These are phyloP conservation scores for Cantharellus cinnabarinus DNA, from an alignment of 768 basidiomycete species.

Conservation along the genomic window DNA sequence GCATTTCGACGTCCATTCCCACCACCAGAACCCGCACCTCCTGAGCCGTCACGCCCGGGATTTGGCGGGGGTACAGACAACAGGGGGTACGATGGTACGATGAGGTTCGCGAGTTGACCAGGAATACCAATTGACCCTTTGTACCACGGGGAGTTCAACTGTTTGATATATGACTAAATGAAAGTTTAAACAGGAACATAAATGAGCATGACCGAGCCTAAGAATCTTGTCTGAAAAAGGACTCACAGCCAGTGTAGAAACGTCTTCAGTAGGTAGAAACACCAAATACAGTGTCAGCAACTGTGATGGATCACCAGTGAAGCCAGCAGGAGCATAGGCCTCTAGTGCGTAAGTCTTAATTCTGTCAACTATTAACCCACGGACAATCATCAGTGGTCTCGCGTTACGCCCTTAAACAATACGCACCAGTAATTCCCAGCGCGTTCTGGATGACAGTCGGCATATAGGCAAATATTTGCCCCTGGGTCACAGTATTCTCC, in stretches of 20 bases:
- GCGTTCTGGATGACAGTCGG: slow-evolving; percentile 31
- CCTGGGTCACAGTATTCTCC: slow-evolving; percentile 31
- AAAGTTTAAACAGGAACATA: too few relatives aligned
- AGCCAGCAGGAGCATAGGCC: slow-evolving; percentile 44
- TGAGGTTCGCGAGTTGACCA: slow-evolving; percentile 37
- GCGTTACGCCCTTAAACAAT: slow-evolving; percentile 14
- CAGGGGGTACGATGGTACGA: slow-evolving; percentile 49
- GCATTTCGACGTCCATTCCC: slow-evolving; percentile 40
- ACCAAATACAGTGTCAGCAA: slow-evolving; percentile 55
- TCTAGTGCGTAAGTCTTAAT: slow-evolving; percentile 38
- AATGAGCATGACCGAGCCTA: too few relatives aligned
- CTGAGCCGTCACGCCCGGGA: neutral
- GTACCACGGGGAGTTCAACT: slow-evolving; percentile 39
- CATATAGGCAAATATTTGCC: slow-evolving; percentile 59
- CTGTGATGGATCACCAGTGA: slow-evolving; percentile 27
- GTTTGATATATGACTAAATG: too few relatives aligned
- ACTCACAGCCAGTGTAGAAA: slow-evolving; percentile 35
- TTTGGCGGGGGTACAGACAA: slow-evolving; percentile 11
- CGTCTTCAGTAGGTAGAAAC: slow-evolving; percentile 37
- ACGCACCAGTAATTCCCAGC: slow-evolving; percentile 25
- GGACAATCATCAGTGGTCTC: slow-evolving; percentile 15
- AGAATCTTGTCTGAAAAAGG: neutral
- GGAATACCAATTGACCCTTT: slow-evolving; percentile 29
- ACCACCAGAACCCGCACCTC: neutral
- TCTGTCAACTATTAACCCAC: slow-evolving; percentile 12